Conservation (phyloP, 164 flowering plant species). For the Platanus orientalis region DNA sequence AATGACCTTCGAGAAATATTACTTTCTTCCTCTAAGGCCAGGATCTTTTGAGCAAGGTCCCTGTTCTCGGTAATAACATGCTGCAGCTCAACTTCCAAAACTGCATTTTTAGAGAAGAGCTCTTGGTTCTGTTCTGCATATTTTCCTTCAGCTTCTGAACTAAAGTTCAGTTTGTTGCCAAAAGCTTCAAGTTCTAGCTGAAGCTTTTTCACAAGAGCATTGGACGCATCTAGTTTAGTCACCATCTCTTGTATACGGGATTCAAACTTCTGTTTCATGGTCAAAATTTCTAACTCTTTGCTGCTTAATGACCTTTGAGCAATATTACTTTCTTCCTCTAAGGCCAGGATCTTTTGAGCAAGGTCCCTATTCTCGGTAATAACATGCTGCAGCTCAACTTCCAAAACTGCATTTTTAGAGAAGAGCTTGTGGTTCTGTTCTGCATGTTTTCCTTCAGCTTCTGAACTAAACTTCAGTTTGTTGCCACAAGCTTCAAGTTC, state of each 20-base stretch:
- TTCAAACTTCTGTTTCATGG: constrained; percentile 36
- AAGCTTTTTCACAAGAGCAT: constrained; percentile 40
- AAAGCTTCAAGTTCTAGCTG: constrained; percentile 38
- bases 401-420: constrained; percentile 35
- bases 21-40: constrained; percentile 33
- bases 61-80: constrained; percentile 32
- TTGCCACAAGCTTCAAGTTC: constrained; percentile 36
- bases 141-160: constrained; percentile 43
- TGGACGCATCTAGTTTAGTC: constrained; percentile 28
- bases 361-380: constrained; percentile 28
- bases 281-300: constrained; percentile 30
- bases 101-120: constrained; percentile 33
- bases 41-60: constrained; percentile 32
- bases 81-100: constrained; percentile 41
- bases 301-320: constrained; percentile 28
- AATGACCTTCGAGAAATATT: constrained; percentile 29
- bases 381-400: constrained; percentile 42
- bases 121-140: constrained; percentile 27
- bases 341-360: constrained; percentile 31
- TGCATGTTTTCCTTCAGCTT: constrained; percentile 37
- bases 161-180: constrained; percentile 27
- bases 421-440: constrained; percentile 31
- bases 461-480: constrained; percentile 30
- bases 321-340: too few species aligned
- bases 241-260: constrained; percentile 27